Conservation (phyloP, 148 eudicot genomes). For the Rheum nobile region DNA sequence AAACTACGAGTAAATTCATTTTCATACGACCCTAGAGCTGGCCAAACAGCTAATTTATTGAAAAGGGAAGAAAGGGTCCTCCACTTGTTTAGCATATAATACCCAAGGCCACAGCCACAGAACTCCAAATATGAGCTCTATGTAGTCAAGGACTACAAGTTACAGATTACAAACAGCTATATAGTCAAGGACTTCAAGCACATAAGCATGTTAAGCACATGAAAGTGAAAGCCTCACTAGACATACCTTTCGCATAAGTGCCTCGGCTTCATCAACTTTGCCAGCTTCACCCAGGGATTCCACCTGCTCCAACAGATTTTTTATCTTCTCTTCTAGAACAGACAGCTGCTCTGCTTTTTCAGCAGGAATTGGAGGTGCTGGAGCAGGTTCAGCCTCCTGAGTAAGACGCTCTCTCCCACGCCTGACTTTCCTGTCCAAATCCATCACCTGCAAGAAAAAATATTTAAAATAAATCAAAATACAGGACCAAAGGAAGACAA, state of each 20-base stretch:
- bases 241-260: conserved; percentile 90
- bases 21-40: background rate
- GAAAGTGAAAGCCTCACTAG: background rate
- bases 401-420: conserved; percentile 94
- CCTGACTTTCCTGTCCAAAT: conserved; percentile 79
- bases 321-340: conserved; percentile 82
- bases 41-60: background rate
- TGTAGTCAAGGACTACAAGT: background rate
- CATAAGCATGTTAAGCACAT: background rate
- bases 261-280: conserved; percentile 99
- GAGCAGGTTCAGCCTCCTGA: conserved; percentile 78
- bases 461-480: background rate
- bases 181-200: background rate
- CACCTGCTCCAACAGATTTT: conserved; percentile 81
- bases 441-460: conserved; percentile 51
- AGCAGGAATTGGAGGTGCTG: conserved; percentile 76
- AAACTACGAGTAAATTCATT: background rate
- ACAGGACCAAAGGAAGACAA: background rate
- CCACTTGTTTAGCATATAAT: background rate
- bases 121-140: background rate
- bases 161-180: background rate
- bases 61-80: background rate
- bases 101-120: background rate
- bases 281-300: conserved; percentile 94
- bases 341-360: conserved; percentile 92